Conservation (phyloP, 257 asterid species). For the Solanum bulbocastanum region DNA sequence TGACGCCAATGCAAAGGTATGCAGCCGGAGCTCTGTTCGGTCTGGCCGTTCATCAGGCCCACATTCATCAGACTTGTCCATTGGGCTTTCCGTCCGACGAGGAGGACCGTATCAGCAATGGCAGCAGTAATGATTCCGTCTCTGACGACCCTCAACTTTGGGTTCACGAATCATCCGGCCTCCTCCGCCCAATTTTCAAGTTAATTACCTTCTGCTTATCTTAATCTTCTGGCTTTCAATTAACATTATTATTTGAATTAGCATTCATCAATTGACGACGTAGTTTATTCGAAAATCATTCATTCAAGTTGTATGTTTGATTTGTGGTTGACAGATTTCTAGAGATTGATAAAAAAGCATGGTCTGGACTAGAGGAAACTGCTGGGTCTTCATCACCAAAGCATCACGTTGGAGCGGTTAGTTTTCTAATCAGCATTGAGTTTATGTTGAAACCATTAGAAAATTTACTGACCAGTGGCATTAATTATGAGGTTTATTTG, state of each 20-base stretch:
- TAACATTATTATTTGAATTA: neutral
- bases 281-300: neutral
- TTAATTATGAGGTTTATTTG: neutral
- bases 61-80: constrained; percentile 58
- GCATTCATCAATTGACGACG: neutral
- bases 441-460: neutral
- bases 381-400: constrained; percentile 45
- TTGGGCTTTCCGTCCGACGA: constrained; percentile 45
- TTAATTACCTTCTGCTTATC: constrained; percentile 1
- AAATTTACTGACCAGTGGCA: neutral
- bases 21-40: constrained; percentile 75
- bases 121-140: constrained; percentile 63
- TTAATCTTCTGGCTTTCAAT: neutral
- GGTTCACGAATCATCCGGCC: constrained; percentile 54
- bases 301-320: neutral
- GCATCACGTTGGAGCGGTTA: constrained; percentile 81
- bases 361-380: constrained; percentile 84
- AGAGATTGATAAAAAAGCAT: constrained; percentile 57
- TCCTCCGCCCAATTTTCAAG: constrained; percentile 80
- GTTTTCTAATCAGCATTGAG: constrained; percentile 5
- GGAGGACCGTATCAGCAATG: constrained; percentile 36
- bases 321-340: constrained; percentile 34
- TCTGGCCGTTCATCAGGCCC: constrained; percentile 70
- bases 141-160: constrained; percentile 59
- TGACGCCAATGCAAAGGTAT: constrained; percentile 66